Percentiles rank a stretch among this genome's conserved stretches.
These are phyloP conservation scores for Quercus phellos DNA, from an alignment of 331 rosid genomes.

Conservation along the genomic window DNA sequence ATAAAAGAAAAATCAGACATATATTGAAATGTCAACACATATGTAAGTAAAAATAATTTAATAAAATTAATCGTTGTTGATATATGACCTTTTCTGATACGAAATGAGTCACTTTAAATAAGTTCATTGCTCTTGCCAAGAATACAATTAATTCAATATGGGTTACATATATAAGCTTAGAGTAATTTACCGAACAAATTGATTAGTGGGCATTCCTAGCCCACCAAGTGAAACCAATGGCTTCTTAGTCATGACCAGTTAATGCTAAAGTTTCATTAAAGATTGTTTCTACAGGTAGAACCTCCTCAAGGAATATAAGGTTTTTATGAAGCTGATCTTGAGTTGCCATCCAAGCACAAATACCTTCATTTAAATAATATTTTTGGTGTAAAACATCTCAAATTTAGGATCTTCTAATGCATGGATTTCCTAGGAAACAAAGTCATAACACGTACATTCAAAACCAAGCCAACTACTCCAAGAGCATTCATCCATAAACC, in stretches of 20 bases:
- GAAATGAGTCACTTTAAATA: too few relatives aligned
- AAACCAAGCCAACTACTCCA: background rate
- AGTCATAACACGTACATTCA: slow-evolving; percentile 1
- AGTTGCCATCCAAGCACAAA: background rate
- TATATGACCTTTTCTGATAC: too few relatives aligned
- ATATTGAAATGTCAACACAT: too few relatives aligned
- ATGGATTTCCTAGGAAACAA: slow-evolving; percentile 6
- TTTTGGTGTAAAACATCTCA: background rate
- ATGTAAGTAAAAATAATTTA: too few relatives aligned
- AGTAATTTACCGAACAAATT: background rate
- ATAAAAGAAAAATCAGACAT: too few relatives aligned
- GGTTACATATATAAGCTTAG: background rate
- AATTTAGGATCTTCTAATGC: background rate
- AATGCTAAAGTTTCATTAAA: too few relatives aligned
- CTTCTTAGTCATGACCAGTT: background rate
- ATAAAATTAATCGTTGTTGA: too few relatives aligned
- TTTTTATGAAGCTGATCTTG: too few relatives aligned
- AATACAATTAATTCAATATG: background rate
- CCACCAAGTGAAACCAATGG: slow-evolving; percentile 2
- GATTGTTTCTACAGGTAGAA: too few relatives aligned
- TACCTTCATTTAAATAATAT: background rate
- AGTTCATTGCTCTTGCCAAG: background rate
- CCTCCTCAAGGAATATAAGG: too few relatives aligned
- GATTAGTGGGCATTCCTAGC: slow-evolving; percentile 1
- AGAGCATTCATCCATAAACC: slow-evolving; percentile 17